Evolutionary conservation across 106 monocot genomes (phyloP), one percentile per base, ranked within the genome.

Genomic region (Chionographis japonica): DNA sequence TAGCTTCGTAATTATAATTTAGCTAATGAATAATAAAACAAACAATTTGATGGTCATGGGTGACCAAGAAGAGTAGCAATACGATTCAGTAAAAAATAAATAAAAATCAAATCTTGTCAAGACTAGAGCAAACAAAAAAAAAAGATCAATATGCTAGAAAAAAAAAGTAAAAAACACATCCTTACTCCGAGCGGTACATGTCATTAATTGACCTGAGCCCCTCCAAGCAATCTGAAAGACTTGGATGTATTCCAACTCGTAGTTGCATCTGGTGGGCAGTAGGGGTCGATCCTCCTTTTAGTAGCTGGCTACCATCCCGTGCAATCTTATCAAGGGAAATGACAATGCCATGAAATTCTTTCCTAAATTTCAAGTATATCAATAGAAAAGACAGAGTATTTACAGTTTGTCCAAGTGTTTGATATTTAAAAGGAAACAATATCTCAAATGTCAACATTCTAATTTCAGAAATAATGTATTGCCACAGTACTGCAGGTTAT

Each of bases 131-230:
- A 27, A 27, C 27, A 27, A 27, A 27, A 27, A 27, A 27, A 27
- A 27, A 27, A 27, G 27, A 27, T 27, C 27, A 41, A 60, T 8
- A 9, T 40, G 46, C 38, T 35, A 72, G 41, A 35, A 72, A 13
- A 66, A 13, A 66, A 6, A 52, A 46, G 4, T 15, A 7, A 2
- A 41, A 61, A 56, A 59, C 8, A 40, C 18, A 69, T n/a, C 39
- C 64, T 70, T 85, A 89, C 85, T 89, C 85, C 38, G 69, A 59
- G 20, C 68, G 79, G 27, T 82, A 50, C 89, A 89, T 89, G 39
- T 77, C 79, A 17, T 69, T 52, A 54, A 89, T 66, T 51, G 67
- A 64, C 40, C 37, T 63, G 12, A 89, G 82, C 18, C 82, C 82
- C 74, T 70, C 82, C 36, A 89, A 52, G 65, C 85, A 89, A 56